Percentiles rank a stretch among this genome's conserved stretches.
These are phyloP conservation scores for Hyphopichia homilentoma DNA, from an alignment of 805 yeast genomes.

Conservation along the genomic window DNA sequence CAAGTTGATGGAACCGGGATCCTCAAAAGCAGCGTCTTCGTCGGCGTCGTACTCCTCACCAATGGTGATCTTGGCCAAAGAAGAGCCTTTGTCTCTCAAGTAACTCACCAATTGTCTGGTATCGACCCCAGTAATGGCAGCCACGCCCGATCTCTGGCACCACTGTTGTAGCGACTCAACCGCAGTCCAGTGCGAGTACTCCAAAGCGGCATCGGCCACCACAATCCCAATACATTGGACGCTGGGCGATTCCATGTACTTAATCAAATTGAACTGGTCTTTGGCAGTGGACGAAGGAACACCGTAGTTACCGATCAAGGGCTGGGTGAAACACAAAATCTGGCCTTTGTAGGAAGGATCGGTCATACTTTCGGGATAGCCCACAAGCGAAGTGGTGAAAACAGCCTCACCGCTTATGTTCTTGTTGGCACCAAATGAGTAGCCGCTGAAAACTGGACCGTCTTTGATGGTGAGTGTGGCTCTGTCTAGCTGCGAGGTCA, in stretches of 20 bases:
- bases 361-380: constrained; percentile 98
- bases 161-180: constrained; percentile 92
- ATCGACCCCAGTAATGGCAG: constrained; percentile 94
- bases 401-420: constrained; percentile 96
- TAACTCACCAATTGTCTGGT: constrained; percentile 91
- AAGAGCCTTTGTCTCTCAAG: constrained; percentile 94
- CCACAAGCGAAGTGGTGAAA: constrained; percentile 95
- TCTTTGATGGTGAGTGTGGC: constrained; percentile 89
- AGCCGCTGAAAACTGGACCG: constrained; percentile 91
- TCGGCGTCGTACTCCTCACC: constrained; percentile 92
- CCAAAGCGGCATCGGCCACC: constrained; percentile 91
- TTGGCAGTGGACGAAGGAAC: constrained; percentile 82
- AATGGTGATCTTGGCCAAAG: constrained; percentile 82
- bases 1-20: constrained; percentile 85
- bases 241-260: constrained; percentile 86
- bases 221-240: constrained; percentile 95
- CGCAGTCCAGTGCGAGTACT: constrained; percentile 99
- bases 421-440: constrained; percentile 92
- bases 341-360: constrained; percentile 98
- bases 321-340: constrained; percentile 94
- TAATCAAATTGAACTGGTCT: constrained; percentile 81
- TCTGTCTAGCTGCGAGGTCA: constrained; percentile 53
- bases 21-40: constrained; percentile 84
- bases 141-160: constrained; percentile 96
- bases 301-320: constrained; percentile 96